Percentiles rank a stretch among this genome's conserved stretches.
Evolutionary conservation across 169 alveolate genomes (phyloP).

Genomic region (Plasmodium sp.): DNA sequence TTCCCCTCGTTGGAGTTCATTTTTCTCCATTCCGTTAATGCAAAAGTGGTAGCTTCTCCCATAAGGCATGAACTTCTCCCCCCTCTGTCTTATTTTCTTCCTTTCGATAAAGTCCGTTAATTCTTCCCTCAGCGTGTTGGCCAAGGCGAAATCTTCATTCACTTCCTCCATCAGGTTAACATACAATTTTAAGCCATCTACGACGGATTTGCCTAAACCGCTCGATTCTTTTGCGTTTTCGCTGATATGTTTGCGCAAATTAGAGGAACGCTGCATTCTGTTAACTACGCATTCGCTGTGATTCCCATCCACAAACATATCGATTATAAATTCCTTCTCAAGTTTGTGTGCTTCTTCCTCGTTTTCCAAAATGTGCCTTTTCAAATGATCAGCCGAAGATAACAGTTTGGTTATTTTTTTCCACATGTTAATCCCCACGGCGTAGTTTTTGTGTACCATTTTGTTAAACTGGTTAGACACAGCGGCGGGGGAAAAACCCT

Average conservation of each 20-base stretch:
- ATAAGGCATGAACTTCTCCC: neutral
- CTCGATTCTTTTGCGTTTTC: neutral
- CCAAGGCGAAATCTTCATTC: slow-evolving; percentile 7
- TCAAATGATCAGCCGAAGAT: neutral
- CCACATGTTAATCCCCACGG: neutral
- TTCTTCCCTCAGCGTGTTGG: slow-evolving; percentile 27
- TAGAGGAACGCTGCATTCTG: neutral
- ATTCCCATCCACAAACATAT: slow-evolving; percentile 44
- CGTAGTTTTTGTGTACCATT: slow-evolving; percentile 1
- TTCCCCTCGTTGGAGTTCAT: neutral
- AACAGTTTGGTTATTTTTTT: slow-evolving; percentile 6
- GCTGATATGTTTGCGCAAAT: slow-evolving; percentile 12
- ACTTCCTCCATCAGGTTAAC: slow-evolving; percentile 31
- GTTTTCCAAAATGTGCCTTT: neutral
- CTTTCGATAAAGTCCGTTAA: slow-evolving; percentile 20
- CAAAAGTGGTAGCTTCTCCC: neutral
- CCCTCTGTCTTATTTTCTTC: slow-evolving; percentile 11
- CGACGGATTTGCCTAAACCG: neutral
- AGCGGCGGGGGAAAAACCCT: neutral
- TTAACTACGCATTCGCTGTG: slow-evolving; percentile 23
- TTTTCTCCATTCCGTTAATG: neutral
- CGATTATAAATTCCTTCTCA: slow-evolving; percentile 27
- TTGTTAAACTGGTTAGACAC: neutral
- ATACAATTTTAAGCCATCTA: slow-evolving; percentile 3
- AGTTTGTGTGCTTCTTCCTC: neutral